Conservation (phyloP, 305 asterid species). For the Stenogyne calaminthoides region DNA sequence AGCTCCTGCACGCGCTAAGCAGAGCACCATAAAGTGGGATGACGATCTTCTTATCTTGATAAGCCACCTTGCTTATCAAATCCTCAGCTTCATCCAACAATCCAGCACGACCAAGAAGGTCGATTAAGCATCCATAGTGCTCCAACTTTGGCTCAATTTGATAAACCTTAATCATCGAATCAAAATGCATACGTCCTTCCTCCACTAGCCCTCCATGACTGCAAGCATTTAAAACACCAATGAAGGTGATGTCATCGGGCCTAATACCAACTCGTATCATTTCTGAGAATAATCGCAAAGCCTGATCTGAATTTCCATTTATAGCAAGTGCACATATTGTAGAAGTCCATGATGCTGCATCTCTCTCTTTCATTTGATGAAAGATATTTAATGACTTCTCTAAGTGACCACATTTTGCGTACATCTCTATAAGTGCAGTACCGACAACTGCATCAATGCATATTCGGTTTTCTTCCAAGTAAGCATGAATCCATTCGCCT, state of each 20-base stretch:
- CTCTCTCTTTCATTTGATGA: constrained; percentile 25
- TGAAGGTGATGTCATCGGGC: constrained; percentile 31
- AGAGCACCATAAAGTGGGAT: constrained; percentile 28
- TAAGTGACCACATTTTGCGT: constrained; percentile 28
- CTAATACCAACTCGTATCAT: constrained; percentile 26
- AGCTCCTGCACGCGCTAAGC: constrained; percentile 32
- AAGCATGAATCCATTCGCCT: constrained; percentile 30
- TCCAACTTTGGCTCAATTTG: constrained; percentile 29
- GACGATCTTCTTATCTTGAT: constrained; percentile 13
- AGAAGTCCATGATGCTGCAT: constrained; percentile 32
- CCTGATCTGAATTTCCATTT: constrained; percentile 21
- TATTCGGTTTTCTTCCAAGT: constrained; percentile 22
- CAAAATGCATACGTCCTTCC: constrained; percentile 29
- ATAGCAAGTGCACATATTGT: constrained; percentile 26
- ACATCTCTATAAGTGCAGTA: constrained; percentile 32
- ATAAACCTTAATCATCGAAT: constrained; percentile 24
- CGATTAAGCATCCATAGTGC: constrained; percentile 29
- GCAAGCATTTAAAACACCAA: constrained; percentile 31
- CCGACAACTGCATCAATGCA: constrained; percentile 28
- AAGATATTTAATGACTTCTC: constrained; percentile 28
- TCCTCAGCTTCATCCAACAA: constrained; percentile 29
- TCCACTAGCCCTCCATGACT: constrained; percentile 32
- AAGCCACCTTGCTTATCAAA: neutral
- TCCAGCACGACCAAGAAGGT: constrained; percentile 33
- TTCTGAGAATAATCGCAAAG: constrained; percentile 22